Evolutionary conservation across 305 asterid species (phyloP).

Genomic region (Lippia alba): DNA sequence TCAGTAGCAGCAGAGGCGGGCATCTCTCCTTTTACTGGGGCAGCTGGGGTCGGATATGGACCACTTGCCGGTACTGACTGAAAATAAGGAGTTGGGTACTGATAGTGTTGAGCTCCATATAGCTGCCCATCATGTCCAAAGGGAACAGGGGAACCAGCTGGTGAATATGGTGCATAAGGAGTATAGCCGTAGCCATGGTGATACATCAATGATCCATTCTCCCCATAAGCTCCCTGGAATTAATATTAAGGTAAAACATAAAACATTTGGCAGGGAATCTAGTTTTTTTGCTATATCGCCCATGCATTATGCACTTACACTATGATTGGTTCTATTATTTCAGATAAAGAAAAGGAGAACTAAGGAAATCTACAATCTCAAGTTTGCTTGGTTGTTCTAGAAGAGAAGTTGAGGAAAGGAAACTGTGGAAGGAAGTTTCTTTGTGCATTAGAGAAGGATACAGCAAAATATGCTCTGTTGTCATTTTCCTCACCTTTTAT

Average conservation of each 20-base stretch:
- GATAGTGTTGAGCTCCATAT: conserved; percentile 79
- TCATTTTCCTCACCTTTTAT: no score
- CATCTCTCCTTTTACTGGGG: conserved; percentile 60
- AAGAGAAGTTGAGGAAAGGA: no score
- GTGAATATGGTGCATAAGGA: conserved; percentile 71
- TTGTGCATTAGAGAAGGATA: not conserved
- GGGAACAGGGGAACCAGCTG: conserved; percentile 70
- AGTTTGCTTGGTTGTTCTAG: no score
- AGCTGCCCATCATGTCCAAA: conserved; percentile 76
- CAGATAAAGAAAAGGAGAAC: no score
- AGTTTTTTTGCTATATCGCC: no score
- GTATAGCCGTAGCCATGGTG: conserved; percentile 70
- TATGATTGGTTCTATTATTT: no score
- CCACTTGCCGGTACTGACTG: conserved; percentile 54
- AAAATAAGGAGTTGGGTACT: conserved; percentile 66
- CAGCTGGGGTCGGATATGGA: conserved; percentile 44
- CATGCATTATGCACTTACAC: no score
- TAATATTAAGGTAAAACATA: not conserved
- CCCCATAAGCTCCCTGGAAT: conserved; percentile 69
- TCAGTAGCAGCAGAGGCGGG: conserved; percentile 58
- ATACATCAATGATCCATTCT: conserved; percentile 59
- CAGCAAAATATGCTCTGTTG: not conserved
- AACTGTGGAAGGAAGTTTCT: not conserved
- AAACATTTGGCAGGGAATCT: no score
- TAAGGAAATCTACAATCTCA: no score